phyloP scores from a whole-genome alignment of 768 basidiomycete species.

The Suillus lakei region DNA sequence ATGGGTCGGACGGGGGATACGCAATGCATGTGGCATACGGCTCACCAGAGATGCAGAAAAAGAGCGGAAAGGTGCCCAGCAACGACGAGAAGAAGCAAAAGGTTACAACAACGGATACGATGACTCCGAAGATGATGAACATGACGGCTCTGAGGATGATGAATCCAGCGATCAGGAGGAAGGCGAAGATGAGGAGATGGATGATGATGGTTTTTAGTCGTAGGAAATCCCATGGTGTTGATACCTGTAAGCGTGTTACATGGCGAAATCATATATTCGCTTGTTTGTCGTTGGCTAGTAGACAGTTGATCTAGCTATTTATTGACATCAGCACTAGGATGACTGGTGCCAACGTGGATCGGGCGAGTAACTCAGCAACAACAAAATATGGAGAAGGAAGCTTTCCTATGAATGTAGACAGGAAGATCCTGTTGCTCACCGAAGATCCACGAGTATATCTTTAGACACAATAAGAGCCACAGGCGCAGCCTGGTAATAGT shows the following conservation, averaged over 20 bases:
- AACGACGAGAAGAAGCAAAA: conserved; percentile 3
- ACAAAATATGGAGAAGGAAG: neutral
- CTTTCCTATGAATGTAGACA: too few species aligned
- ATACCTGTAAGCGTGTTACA: too few species aligned
- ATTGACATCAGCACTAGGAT: too few species aligned
- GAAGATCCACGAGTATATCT: neutral
- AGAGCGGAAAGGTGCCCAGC: conserved; percentile 4
- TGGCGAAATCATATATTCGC: too few species aligned
- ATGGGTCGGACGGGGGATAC: conserved; percentile 20
- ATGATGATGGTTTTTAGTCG: neutral
- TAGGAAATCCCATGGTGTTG: too few species aligned
- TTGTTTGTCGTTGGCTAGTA: too few species aligned
- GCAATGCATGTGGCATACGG: conserved; percentile 19
- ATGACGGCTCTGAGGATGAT: neutral
- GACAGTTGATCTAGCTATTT: too few species aligned
- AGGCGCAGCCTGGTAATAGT: neutral
- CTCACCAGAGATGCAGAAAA: conserved; percentile 4
- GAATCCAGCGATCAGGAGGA: neutral
- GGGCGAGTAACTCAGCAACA: neutral
- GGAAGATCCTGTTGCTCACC: neutral
- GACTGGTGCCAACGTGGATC: too few species aligned
- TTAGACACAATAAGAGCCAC: neutral
- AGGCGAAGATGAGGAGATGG: neutral
- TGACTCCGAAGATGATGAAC: neutral
- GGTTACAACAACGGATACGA: neutral